Evolutionary conservation across 345 rosid species (phyloP).

Genomic region (Syzygium oleosum): DNA sequence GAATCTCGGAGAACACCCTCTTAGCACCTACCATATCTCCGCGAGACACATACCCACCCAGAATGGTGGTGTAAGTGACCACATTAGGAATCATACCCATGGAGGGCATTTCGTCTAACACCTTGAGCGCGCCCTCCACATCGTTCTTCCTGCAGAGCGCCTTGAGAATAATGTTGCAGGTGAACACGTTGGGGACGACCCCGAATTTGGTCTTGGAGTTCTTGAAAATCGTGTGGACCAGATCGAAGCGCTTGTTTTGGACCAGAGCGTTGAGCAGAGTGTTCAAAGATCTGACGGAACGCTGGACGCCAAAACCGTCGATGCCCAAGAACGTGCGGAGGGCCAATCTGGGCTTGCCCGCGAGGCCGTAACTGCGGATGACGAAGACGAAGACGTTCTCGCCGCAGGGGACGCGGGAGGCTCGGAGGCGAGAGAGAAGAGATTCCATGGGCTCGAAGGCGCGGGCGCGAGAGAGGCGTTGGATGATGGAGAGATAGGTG

Average conservation of each 20-base stretch:
- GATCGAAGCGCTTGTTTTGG: constrained; percentile 55
- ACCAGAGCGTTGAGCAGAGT: constrained; percentile 71
- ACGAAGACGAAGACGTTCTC: constrained; percentile 62
- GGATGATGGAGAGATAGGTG: constrained; percentile 69
- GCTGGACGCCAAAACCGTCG: constrained; percentile 43
- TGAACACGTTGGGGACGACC: constrained; percentile 65
- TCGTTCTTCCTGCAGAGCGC: constrained; percentile 58
- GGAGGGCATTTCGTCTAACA: constrained; percentile 76
- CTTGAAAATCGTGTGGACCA: constrained; percentile 46
- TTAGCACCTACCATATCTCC: constrained; percentile 63
- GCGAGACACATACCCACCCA: constrained; percentile 59
- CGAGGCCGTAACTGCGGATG: constrained; percentile 71
- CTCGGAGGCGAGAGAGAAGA: constrained; percentile 43
- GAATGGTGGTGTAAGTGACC: constrained; percentile 64
- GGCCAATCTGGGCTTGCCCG: constrained; percentile 46
- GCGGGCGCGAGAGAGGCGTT: constrained; percentile 78
- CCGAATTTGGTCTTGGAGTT: constrained; percentile 36
- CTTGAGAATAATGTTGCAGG: constrained; percentile 62
- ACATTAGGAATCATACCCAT: constrained; percentile 76
- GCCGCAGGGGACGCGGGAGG: constrained; percentile 50
- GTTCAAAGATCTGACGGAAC: constrained; percentile 68
- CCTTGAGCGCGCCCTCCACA: constrained; percentile 44
- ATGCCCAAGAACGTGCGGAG: constrained; percentile 53
- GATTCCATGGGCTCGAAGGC: constrained; percentile 60
- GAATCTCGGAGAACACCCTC: constrained; percentile 48